Percentiles rank a stretch among this genome's conserved stretches.
Evolutionary conservation across 78 protist genomes (phyloP).

Genomic region (Monosiga brevicollis): DNA sequence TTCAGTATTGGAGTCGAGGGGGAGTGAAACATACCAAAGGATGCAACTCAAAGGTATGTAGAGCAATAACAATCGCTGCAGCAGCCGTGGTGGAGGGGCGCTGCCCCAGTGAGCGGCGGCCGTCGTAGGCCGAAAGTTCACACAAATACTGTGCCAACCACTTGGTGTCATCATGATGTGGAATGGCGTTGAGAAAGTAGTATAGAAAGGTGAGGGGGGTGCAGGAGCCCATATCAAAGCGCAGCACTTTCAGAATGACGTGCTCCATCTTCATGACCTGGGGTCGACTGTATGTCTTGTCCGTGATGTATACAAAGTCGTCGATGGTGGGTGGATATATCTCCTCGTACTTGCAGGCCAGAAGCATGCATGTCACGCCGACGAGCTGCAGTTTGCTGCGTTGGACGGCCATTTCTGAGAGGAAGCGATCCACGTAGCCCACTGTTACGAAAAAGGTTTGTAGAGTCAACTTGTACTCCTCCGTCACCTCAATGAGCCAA

Average conservation of each 20-base stretch:
- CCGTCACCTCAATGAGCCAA: conserved; percentile 83
- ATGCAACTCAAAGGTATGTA: too few species aligned
- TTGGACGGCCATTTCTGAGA: conserved; percentile 15
- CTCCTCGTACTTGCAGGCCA: conserved; percentile 97
- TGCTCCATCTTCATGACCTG: neutral
- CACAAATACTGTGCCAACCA: neutral
- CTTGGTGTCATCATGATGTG: neutral
- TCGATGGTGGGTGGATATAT: conserved; percentile 83
- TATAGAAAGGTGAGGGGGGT: neutral
- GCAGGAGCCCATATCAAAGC: neutral
- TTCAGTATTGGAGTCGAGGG: too few species aligned
- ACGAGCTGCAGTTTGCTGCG: conserved; percentile 73
- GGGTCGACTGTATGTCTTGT: conserved; percentile 80
- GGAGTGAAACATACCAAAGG: too few species aligned
- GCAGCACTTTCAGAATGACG: neutral
- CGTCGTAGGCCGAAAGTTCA: too few species aligned
- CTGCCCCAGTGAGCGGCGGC: too few species aligned
- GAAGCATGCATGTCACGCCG: conserved; percentile 86
- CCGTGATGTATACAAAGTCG: conserved; percentile 90
- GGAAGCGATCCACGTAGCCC: conserved; percentile 79
- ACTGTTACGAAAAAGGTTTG: conserved; percentile 86
- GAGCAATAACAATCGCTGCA: too few species aligned
- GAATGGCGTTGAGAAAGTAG: neutral
- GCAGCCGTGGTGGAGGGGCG: too few species aligned
- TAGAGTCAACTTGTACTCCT: conserved; percentile 65